A percentile compares a stretch with the other conserved stretches of the same genome.
Evolutionary conservation across 495 filamentous ascomycete species (phyloP).

Genomic region (Penicillium bovifimosum): DNA sequence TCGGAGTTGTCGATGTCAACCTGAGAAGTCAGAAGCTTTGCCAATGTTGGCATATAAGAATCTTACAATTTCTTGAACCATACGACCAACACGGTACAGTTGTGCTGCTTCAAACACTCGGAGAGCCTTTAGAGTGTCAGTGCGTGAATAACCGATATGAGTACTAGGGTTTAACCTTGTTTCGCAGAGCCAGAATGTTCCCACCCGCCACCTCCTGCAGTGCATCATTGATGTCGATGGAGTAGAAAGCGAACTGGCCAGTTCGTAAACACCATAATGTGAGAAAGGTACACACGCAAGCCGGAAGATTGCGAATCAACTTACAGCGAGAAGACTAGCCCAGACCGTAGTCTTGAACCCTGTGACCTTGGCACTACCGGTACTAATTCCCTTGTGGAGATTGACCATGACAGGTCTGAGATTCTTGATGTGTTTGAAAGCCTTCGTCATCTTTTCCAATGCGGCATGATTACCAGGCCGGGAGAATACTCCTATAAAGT

Average conservation of each 20-base stretch:
- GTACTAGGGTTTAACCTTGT: constrained; percentile 43
- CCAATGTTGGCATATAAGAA: neutral
- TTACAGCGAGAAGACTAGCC: constrained; percentile 55
- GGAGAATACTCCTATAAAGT: constrained; percentile 62
- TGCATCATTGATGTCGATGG: constrained; percentile 62
- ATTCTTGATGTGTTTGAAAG: constrained; percentile 71
- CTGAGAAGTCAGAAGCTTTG: constrained; percentile 24
- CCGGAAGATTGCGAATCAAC: constrained; percentile 1
- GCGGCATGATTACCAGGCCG: constrained; percentile 59
- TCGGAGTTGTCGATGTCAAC: constrained; percentile 80
- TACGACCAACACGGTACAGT: constrained; percentile 60
- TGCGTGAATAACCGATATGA: neutral
- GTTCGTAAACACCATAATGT: constrained; percentile 11
- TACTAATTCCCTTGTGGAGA: constrained; percentile 70
- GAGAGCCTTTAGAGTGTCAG: constrained; percentile 30
- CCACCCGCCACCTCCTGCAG: constrained; percentile 57
- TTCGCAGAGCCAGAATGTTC: constrained; percentile 48
- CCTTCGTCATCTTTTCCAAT: constrained; percentile 53
- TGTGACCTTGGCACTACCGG: constrained; percentile 49
- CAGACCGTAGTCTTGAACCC: constrained; percentile 64
- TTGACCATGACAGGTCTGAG: constrained; percentile 65
- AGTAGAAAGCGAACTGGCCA: constrained; percentile 59
- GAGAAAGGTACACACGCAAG: neutral
- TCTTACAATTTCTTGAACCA: constrained; percentile 60
- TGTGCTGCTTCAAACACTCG: constrained; percentile 41